Evolutionary conservation across 305 asterid genomes (phyloP).

Genomic region (Fraxinus sp.): DNA sequence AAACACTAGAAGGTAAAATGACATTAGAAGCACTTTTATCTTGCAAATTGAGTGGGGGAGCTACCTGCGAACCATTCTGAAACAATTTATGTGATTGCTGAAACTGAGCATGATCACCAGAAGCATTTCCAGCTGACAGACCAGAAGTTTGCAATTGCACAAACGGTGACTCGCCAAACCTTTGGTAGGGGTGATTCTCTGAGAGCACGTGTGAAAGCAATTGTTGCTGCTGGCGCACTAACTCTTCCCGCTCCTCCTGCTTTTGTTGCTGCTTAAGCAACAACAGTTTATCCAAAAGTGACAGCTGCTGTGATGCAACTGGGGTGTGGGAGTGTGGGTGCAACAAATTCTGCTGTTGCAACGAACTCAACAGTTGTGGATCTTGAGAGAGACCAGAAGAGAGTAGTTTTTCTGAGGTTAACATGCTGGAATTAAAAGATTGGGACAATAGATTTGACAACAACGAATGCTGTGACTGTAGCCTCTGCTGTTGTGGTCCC

Average conservation of each 20-base stretch:
- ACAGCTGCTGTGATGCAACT: constrained; percentile 57
- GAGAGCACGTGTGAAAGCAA: constrained; percentile 62
- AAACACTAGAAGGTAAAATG: constrained; percentile 38
- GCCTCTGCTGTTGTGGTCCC: constrained; percentile 59
- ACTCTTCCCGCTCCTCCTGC: constrained; percentile 60
- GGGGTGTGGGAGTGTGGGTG: constrained; percentile 63
- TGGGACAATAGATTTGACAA: constrained; percentile 42
- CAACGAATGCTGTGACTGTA: constrained; percentile 49
- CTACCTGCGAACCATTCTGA: constrained; percentile 38
- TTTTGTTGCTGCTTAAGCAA: constrained; percentile 63
- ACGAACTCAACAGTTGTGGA: constrained; percentile 56
- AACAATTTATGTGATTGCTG: constrained; percentile 46
- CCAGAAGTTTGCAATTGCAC: constrained; percentile 47
- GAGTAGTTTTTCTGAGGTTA: constrained; percentile 48
- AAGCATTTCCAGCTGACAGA: constrained; percentile 42
- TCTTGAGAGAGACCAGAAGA: constrained; percentile 61
- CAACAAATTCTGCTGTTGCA: constrained; percentile 66
- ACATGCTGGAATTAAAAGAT: constrained; percentile 42
- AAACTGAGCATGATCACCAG: constrained; percentile 40
- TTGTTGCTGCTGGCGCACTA: constrained; percentile 63
- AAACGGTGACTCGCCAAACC: constrained; percentile 42
- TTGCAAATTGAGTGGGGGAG: constrained; percentile 35
- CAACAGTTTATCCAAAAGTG: constrained; percentile 55
- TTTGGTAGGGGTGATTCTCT: constrained; percentile 51
- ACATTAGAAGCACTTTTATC: constrained; percentile 39